Base-by-base conservation (phyloP, 2,329 filamentous ascomycete species). In the Trichothecium roseum region DNA sequence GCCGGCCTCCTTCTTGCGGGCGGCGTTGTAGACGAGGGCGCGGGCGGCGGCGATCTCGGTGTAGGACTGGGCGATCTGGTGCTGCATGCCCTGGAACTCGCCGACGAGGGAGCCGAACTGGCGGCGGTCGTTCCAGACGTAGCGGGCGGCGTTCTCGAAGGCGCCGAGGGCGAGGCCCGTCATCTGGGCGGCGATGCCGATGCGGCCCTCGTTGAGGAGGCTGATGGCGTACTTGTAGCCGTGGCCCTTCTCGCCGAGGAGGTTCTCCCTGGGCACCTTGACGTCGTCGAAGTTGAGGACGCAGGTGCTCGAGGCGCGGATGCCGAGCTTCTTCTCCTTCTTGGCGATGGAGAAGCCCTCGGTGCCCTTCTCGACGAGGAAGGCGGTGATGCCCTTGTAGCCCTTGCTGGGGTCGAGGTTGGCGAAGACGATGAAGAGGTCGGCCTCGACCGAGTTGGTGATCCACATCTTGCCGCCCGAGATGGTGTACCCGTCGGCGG, bases 261-360 rank as follows among this genome's bases (percentile, higher is more conserved):
- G 65, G 59, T 94, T 93, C 53, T 81, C 84, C 60, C 79, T 81
- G 42, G 91, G 87, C 28, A 98, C 74, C 53, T 89, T 76, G 35
- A 96, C 87, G 52, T 98, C 91, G 62, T 98, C 91, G 50, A 98
- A 94, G 71, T 85, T 96, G 59, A 98, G 72, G 43, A 95, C 89
- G 62, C 91, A 98, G 22, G 91, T 98, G 65, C 84, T 93, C 64
- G 84, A 93, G 36, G 91, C 91, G 54, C 76, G 81, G 66, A 98
- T 98, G 40, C 91, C 91, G 33, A 98, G 79, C 71, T 98, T 98
- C 81, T 96, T 96, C 72, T 98, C 91, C 71, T 98, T 98, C 76
- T 98, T 98, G 28, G 91, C 87, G 52, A 98, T 93, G 41, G 76
- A 80, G 69, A 98, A 95, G 24, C 91, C 91, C 37, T 81, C 79